phyloP scores from a whole-genome alignment of 331 rosid genomes.

The Acacia concinna region DNA sequence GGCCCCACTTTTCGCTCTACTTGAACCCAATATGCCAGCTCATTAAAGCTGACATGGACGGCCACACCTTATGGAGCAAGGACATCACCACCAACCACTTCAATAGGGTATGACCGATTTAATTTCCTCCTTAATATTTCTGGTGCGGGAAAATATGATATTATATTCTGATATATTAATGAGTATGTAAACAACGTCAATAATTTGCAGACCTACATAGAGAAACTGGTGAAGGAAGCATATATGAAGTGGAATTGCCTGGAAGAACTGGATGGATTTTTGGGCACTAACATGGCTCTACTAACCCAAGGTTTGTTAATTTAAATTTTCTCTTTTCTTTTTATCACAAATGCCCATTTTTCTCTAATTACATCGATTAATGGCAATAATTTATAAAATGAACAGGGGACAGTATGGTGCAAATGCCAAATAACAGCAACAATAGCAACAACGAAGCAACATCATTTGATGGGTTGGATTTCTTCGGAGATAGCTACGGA shows the following conservation, averaged over 20 bases:
- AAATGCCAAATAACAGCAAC: slow-evolving; percentile 7
- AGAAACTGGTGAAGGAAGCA: slow-evolving; percentile 54
- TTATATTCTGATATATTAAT: neutral
- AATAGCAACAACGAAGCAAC: slow-evolving; percentile 6
- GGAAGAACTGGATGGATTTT: slow-evolving; percentile 29
- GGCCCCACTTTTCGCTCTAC: slow-evolving; percentile 19
- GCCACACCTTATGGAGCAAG: slow-evolving; percentile 30
- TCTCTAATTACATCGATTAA: neutral
- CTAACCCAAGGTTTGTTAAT: slow-evolving; percentile 52
- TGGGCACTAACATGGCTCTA: slow-evolving; percentile 44
- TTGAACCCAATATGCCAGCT: slow-evolving; percentile 70
- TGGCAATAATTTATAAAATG: neutral
- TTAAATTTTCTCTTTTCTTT: neutral
- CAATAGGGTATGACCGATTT: slow-evolving; percentile 37
- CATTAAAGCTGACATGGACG: slow-evolving; percentile 51
- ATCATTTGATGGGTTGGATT: slow-evolving; percentile 21
- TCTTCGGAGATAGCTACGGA: neutral
- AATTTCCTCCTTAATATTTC: no score
- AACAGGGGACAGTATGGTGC: slow-evolving; percentile 34
- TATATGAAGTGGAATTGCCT: slow-evolving; percentile 53
- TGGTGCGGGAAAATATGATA: no score
- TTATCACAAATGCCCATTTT: neutral
- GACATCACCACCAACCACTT: slow-evolving; percentile 30
- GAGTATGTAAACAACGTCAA: neutral
- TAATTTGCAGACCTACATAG: slow-evolving; percentile 44